Conservation (phyloP, 2,329 filamentous ascomycete genomes). For the Neocucurbitaria cava region DNA sequence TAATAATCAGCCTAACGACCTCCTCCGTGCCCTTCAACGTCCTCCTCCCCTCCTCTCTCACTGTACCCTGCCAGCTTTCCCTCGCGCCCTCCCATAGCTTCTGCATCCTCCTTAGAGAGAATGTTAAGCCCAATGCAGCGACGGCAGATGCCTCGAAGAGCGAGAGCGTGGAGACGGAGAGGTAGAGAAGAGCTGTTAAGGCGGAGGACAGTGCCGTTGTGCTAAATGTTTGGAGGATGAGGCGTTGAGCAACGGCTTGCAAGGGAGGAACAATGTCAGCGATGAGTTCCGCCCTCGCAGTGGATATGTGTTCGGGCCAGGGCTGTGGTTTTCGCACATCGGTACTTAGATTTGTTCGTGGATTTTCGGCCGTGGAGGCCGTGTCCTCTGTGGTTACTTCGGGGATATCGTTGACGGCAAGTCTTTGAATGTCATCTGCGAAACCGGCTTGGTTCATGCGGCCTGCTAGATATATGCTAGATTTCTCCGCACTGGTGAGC, state of each 20-base stretch:
- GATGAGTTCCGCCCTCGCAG: conserved; percentile 64
- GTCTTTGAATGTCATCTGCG: conserved; percentile 28
- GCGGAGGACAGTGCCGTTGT: conserved; percentile 67
- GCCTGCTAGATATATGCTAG: conserved; percentile 82
- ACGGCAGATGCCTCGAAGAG: conserved; percentile 65
- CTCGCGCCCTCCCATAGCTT: conserved; percentile 64
- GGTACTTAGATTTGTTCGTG: conserved; percentile 31
- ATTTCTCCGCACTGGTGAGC: conserved; percentile 78
- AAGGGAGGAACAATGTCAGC: conserved; percentile 51
- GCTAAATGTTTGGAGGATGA: conserved; percentile 75
- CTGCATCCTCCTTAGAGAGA: conserved; percentile 65
- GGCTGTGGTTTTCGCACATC: conserved; percentile 47
- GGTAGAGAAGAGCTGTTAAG: conserved; percentile 62
- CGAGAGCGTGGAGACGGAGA: conserved; percentile 59
- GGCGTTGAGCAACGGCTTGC: conserved; percentile 54
- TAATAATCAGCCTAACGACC: conserved; percentile 55
- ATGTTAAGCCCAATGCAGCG: conserved; percentile 65
- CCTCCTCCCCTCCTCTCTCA: conserved; percentile 64
- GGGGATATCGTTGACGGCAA: conserved; percentile 10
- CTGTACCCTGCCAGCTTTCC: conserved; percentile 58
- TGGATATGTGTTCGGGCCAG: conserved; percentile 79
- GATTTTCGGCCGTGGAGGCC: conserved; percentile 24
- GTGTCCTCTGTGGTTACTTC: conserved; percentile 24
- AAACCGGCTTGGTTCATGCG: conserved; percentile 72
- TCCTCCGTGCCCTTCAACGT: conserved; percentile 63